Evolutionary conservation across 2,329 filamentous ascomycete species (phyloP).

Genomic region (Fusarium albosuccineum): DNA sequence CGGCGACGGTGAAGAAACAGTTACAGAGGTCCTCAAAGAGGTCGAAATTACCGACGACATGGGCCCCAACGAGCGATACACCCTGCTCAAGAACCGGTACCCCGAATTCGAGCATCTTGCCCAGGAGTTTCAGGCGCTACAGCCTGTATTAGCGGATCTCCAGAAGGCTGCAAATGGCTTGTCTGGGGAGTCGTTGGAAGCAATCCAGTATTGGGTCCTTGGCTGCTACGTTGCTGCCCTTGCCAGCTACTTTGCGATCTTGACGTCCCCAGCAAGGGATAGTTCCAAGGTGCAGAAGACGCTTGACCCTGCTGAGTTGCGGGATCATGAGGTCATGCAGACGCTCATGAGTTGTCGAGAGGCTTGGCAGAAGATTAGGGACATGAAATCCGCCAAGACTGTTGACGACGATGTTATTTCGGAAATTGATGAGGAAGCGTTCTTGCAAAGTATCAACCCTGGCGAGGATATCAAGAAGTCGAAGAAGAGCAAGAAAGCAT

Average conservation of each 20-base stretch:
- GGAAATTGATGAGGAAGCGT: conserved; percentile 42
- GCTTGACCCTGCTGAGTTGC: conserved; percentile 81
- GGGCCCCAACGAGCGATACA: conserved; percentile 78
- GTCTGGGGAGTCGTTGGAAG: conserved; percentile 66
- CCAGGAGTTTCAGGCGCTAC: conserved; percentile 81
- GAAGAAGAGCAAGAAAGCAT: conserved; percentile 47
- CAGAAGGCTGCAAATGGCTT: conserved; percentile 69
- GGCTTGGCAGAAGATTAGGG: conserved; percentile 82
- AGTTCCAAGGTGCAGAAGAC: conserved; percentile 67
- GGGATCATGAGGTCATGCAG: conserved; percentile 93
- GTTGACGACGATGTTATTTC: conserved; percentile 49
- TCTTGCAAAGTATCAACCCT: conserved; percentile 41
- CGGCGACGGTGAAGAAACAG: conserved; percentile 68
- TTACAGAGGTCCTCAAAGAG: conserved; percentile 89
- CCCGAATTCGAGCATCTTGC: conserved; percentile 92
- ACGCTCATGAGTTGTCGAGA: conserved; percentile 82
- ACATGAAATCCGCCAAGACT: conserved; percentile 65
- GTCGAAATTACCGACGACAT: conserved; percentile 85
- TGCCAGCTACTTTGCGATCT: conserved; percentile 92
- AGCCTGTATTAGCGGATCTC: conserved; percentile 72
- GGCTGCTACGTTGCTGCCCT: conserved; percentile 89
- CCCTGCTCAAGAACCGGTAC: conserved; percentile 83
- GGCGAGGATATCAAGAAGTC: conserved; percentile 45
- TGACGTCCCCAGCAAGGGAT: conserved; percentile 83
- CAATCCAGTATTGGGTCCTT: conserved; percentile 82